Conservation (phyloP, 345 rosid genomes). For the Populus pruinosa region DNA sequence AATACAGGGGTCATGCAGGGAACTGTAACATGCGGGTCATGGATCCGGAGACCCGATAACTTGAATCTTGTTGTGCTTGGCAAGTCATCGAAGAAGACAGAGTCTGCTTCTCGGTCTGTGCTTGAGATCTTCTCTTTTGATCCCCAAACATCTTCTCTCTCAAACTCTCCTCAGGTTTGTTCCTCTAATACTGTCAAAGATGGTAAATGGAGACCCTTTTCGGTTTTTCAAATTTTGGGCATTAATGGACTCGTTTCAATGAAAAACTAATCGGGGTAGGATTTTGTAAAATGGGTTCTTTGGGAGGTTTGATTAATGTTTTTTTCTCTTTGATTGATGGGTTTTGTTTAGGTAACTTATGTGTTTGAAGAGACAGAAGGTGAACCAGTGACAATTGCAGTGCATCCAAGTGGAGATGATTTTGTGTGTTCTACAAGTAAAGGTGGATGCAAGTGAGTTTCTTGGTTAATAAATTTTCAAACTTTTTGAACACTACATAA, state of each 20-base stretch:
- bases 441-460: slow-evolving; percentile 81
- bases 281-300: background rate
- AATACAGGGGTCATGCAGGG: slow-evolving; percentile 39
- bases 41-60: slow-evolving; percentile 89
- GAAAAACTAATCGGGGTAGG: background rate
- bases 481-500: background rate
- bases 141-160: slow-evolving; percentile 54
- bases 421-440: slow-evolving; percentile 74
- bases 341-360: slow-evolving; percentile 44
- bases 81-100: slow-evolving; percentile 41
- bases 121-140: slow-evolving; percentile 84
- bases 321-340: background rate
- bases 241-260: background rate
- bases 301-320: no score
- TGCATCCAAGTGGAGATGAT: slow-evolving; percentile 82
- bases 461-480: background rate
- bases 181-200: background rate
- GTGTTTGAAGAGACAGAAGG: slow-evolving; percentile 73
- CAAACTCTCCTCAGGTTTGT: slow-evolving; percentile 68
- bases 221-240: background rate
- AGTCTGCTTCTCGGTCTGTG: slow-evolving; percentile 40
- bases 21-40: slow-evolving; percentile 70
- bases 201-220: background rate
- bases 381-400: slow-evolving; percentile 57
- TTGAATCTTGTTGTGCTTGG: slow-evolving; percentile 59